phyloP scores from a whole-genome alignment of 169 alveolate species.

The Sarcocystis neurona region DNA sequence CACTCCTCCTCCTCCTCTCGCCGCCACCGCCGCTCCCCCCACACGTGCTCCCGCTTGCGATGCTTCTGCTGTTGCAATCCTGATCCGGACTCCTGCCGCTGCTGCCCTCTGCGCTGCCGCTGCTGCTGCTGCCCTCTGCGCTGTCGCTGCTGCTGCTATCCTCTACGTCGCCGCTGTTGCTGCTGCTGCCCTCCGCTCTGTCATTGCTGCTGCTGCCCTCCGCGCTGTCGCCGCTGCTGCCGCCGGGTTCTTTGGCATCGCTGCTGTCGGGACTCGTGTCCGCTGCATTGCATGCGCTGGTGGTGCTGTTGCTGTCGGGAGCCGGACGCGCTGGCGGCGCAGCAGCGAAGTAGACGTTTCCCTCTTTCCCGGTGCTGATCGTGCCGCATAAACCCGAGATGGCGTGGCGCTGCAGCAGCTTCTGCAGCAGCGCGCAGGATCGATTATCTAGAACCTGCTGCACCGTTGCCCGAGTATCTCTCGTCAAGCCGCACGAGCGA shows the following conservation, averaged over 20 bases:
- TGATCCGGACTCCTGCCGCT: no score
- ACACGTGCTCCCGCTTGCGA: neutral
- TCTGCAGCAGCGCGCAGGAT: constrained; percentile 89
- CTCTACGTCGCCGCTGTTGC: constrained; percentile 33
- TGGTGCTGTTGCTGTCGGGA: no score
- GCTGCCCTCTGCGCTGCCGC: neutral
- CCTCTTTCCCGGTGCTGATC: constrained; percentile 94
- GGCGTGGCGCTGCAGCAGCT: constrained; percentile 86
- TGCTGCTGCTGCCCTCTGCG: neutral
- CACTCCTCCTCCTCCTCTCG: neutral
- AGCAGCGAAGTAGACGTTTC: constrained; percentile 85
- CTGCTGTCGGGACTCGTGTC: no score
- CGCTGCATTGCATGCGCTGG: no score
- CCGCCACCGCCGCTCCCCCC: neutral
- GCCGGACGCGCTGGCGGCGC: no score
- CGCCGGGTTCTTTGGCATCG: neutral
- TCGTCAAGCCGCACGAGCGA: constrained; percentile 79
- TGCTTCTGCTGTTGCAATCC: no score
- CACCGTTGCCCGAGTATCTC: constrained; percentile 95
- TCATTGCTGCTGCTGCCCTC: neutral
- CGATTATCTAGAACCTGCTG: constrained; percentile 96
- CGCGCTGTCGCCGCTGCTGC: constrained; percentile 29
- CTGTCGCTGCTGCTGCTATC: neutral
- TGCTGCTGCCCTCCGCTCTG: constrained; percentile 7
- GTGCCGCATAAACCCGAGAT: constrained; percentile 93